Base-by-base conservation (phyloP, 441 rosid species). In the Flueggea neowawraea region DNA sequence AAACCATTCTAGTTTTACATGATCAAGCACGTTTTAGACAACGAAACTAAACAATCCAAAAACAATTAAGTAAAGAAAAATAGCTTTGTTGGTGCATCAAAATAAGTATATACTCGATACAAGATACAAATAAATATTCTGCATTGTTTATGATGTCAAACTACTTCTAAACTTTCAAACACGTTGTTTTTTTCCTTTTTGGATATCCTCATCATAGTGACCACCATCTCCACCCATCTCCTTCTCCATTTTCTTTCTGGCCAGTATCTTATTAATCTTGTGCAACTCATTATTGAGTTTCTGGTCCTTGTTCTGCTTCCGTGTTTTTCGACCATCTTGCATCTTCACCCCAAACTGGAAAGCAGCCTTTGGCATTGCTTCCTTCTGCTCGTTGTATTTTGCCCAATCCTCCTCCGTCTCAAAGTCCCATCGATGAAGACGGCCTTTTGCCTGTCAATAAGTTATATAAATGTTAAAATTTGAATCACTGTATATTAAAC, bases 351-450 rank as follows among this genome's bases (percentile, higher is more conserved):
- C 98, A 49, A 94, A 94, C 73, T 94, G 98, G 77, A 87, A 94
- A 12, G 98, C 98, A 7, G 97, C 96, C 81, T 94, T 94, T 9
- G 97, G 98, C 97, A 87, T 89, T 12, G 98, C 98, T 84, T 94
- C 97, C 81, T 94, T 91, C 81, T 94, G 97, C 74, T 94, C 98
- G 39, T 94, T 94, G 78, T 89, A 91, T 52, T 80, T 83, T 32
- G 14, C 51, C 62, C 62, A 41, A 16, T 32, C 17, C 28, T 45
- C 13, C 44, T 63, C 54, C 0, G 43, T 89, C 82, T 94, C 96
- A 32, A 90, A 90, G 73, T 94, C 98, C 98, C 97, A 94, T 13
- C 95, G 75, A 73, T 90, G 97, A 62, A 90, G 90, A 49, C 96
- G 93, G 8, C 96, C 98, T 75, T 94, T 94, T n/a, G 96, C 98